Base-by-base conservation (phyloP, 164 flowering plant genomes). In the Macadamia integrifolia region DNA sequence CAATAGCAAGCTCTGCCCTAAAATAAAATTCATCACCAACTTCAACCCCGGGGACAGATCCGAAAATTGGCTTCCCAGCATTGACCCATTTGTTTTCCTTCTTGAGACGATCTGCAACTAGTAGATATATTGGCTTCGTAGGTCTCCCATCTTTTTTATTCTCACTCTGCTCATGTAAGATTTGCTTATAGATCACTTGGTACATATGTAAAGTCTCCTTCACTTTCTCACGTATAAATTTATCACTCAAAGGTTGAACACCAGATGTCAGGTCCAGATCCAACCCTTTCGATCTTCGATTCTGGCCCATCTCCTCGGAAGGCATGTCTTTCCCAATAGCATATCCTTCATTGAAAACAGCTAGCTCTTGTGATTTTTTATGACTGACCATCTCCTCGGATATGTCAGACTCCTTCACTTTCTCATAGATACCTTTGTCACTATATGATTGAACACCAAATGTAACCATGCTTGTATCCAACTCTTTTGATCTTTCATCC, bases 131-230 rank as follows among this genome's bases (percentile, higher is more conserved):
- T 14, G 75, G 61, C 75, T 88, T 91, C 71, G 86, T 56, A 70
- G 94, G 82, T 65, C 35, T 79, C 43, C 31, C 66, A 40, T 40
- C 61, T 57, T 69, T 81, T 11, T 77, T 49, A 67, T 75, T 85
- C 29, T 84, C 71, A 81, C 87, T 97, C 64, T 87, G 88, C 68
- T 77, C 86, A 52, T 85, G 88, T 78, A 84, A 68, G 40, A 92
- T 76, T 79, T 88, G 87, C 68, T 95, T 82, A 65, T 71, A 80
- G 29, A 82, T 58, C 32, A 66, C 82, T 42, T 90, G 87, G 69
- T 87, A 94, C 40, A 87, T 53, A 43, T 92, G 87, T 49, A 92
- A 75, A 58, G 89, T 83, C 70, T 90, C 97, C 71, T 86, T 81
- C n/a, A 92, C 98, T 72, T 77, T 82, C 61, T 57, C 75, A 31